Evolutionary conservation across 2,329 filamentous ascomycete genomes (phyloP).

Genomic region (Capronia coronata): DNA sequence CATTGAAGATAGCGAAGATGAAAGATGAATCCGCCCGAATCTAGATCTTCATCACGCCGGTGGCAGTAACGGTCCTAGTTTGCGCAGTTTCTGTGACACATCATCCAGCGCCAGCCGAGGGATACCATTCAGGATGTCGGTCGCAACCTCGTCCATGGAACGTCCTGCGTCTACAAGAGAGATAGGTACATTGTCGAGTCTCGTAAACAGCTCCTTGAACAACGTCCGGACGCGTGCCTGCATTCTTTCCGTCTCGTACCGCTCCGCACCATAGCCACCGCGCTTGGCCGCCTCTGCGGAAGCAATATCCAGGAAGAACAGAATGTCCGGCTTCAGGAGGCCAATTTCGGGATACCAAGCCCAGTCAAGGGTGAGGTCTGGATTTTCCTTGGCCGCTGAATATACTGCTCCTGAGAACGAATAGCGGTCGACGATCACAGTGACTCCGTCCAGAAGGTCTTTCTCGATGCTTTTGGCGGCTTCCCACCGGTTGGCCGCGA

Average conservation of each 20-base stretch:
- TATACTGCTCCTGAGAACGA: constrained; percentile 94
- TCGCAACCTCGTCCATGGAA: constrained; percentile 47
- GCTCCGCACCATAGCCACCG: constrained; percentile 82
- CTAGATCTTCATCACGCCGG: neutral
- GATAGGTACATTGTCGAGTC: constrained; percentile 46
- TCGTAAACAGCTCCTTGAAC: constrained; percentile 53
- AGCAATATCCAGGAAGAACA: constrained; percentile 78
- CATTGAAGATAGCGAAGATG: constrained; percentile 52
- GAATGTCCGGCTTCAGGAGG: constrained; percentile 77
- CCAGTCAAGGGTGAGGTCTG: constrained; percentile 65
- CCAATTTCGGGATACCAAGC: constrained; percentile 78
- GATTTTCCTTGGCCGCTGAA: constrained; percentile 76
- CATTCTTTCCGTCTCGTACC: constrained; percentile 80
- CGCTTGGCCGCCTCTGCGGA: constrained; percentile 64
- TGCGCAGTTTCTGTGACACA: constrained; percentile 25
- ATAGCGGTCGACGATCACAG: constrained; percentile 83
- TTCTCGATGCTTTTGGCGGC: constrained; percentile 39
- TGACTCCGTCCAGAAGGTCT: constrained; percentile 59
- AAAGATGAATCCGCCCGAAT: constrained; percentile 27
- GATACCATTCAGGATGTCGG: constrained; percentile 32
- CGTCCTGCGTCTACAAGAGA: constrained; percentile 50
- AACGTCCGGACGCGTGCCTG: constrained; percentile 70
- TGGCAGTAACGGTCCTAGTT: constrained; percentile 31
- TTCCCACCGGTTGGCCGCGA: constrained; percentile 90
- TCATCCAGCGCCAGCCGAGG: no score